Evolutionary conservation across 129 eudicot genomes (phyloP), one percentile per base, ranked within the genome.

Genomic region (Centrapalus pauciflorus): DNA sequence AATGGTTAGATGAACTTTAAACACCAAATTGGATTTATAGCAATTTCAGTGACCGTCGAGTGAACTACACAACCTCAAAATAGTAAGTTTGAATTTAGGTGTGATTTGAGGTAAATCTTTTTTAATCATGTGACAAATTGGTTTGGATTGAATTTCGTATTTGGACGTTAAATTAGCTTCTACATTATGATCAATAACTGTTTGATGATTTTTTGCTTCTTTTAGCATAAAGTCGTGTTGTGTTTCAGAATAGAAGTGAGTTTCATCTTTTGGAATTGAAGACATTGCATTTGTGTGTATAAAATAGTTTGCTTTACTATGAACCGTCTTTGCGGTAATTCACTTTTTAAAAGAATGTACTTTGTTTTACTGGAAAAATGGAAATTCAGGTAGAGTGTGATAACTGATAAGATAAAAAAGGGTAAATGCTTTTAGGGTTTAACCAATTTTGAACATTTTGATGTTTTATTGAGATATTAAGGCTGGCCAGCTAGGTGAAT

Each of bases 11-110:
- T n/a, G 40, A 26, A 64, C 25, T 64, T 64, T 5, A 52, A 25
- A 24, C 35, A 56, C 19, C 4, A 10, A n/a, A n/a, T 23, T 68
- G 4, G 49, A 7, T 23, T 55, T 14, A 38, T 54, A n/a, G 50
- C 19, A 17, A 27, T 56, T 68, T 35, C 25, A 25, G 38, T 54
- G 34, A 24, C 55, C 64, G n/a, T 54, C 38, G 63, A 67, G 50
- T 52, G 54, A 68, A 52, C 11, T 35, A 14, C 52, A 68, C 21
- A 56, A 2, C 54, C 35, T 68, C 19, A 27, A 68, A 24, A 23
- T 23, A 35, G 52, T 67, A 52, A 17, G 51, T 49, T 61, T 5
- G 32, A 26, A 41, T n/a, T 61, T 38, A 9, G 9, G 67, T 61
- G 4, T 38, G 38, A 24, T 61, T 49, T 49, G 49, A 50, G 49